Base-by-base conservation (phyloP, 352 stramenopile genomes). In the Pythium aristosporum region DNA sequence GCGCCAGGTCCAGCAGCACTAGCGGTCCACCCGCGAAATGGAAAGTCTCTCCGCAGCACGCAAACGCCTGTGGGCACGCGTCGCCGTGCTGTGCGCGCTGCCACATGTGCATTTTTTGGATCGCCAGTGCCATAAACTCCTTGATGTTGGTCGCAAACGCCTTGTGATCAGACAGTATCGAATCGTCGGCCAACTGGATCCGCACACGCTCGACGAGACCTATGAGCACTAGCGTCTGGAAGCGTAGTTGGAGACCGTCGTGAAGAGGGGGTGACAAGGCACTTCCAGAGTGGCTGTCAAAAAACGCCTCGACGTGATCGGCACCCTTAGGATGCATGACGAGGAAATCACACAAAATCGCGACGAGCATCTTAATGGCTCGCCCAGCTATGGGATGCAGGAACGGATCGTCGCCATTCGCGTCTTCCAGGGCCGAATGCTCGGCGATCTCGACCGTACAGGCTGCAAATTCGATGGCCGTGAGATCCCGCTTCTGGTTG, bases 41-140 rank as follows among this genome's bases (percentile, higher is more conserved):
- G 16, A 81, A 69, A 59, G 51, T 69, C 18, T 75, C 73, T 18
- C 65, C 65, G 50, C 79, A 89, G 28, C 79, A 90, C 37, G 57
- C 65, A 63, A 88, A 81, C 2, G 63, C 54, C 16, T 53, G 21
- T 15, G 82, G 79, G 39, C 82, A 91, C 7, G 71, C 75, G 41
- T 90, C 79, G 3, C 82, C 79, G 30, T 89, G 76, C 54, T 92
- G 82, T 11, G 82, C 68, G 25, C 75, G 72, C 50, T 92, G 82
- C 82, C 80, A 92, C 34, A 72, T 73, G 23, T 87, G 79, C 77
- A 90, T 90, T 43, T 82, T 88, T 34, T 63, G 57, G 25, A 89
- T 72, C 4, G 72, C 69, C 39, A 89, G 68, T 30, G 70, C 76
- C 21, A 88, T 67, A 42, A 92, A 88, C 6, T 82, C 75, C 25